phyloP scores from a whole-genome alignment of 208 protist species.

The Leishmania tropica region DNA sequence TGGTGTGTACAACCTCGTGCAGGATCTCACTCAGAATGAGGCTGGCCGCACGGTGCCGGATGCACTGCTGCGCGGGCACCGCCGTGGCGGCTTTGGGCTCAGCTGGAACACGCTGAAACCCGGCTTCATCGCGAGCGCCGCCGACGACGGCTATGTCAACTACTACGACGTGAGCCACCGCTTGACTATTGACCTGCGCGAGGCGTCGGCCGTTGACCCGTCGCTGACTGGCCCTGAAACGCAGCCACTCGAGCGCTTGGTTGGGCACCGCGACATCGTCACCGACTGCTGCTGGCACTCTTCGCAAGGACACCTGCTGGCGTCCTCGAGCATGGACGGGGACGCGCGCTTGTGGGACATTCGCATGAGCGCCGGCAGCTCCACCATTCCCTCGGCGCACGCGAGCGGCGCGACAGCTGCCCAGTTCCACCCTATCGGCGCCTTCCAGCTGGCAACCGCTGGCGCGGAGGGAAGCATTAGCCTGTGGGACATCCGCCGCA shows the following conservation, averaged over 20 bases:
- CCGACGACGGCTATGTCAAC: constrained; percentile 94
- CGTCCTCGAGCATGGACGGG: constrained; percentile 95
- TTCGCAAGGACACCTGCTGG: constrained; percentile 86
- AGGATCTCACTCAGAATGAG: constrained; percentile 24
- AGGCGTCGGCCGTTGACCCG: constrained; percentile 13
- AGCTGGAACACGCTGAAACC: constrained; percentile 54
- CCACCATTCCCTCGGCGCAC: constrained; percentile 40
- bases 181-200: constrained; percentile 36
- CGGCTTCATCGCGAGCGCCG: constrained; percentile 89
- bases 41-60: constrained; percentile 35
- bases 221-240: constrained; percentile 25
- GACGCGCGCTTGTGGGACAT: constrained; percentile 91
- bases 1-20: constrained; percentile 49
- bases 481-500: constrained; percentile 64
- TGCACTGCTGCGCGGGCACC: constrained; percentile 46
- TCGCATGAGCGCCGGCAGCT: constrained; percentile 33
- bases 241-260: constrained; percentile 44
- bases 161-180: constrained; percentile 92
- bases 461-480: constrained; percentile 37
- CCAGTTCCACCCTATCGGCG: constrained; percentile 55
- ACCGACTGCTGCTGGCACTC: constrained; percentile 96
- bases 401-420: constrained; percentile 41
- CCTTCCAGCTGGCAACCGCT: constrained; percentile 56
- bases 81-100: constrained; percentile 54
- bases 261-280: constrained; percentile 66